phyloP scores from a whole-genome alignment of 176 grass and related monocot genomes.

The Triticum timopheevii region DNA sequence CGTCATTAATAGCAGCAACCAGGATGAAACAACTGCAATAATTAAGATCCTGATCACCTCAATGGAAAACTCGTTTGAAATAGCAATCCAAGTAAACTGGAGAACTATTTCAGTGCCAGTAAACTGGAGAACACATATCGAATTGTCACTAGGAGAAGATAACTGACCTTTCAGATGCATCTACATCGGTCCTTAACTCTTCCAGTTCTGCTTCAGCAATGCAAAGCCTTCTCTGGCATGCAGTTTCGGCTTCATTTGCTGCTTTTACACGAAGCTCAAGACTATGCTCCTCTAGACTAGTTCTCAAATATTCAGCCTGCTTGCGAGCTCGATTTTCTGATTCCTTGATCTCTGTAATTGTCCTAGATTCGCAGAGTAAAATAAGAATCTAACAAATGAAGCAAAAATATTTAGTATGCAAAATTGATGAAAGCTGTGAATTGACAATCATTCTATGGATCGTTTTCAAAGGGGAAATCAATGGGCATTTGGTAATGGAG shows the following conservation, averaged over 20 bases:
- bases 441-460: neutral
- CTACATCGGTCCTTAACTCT: slow-evolving; percentile 64
- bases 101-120: neutral
- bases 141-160: slow-evolving; percentile 30
- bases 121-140: neutral
- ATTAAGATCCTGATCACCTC: neutral
- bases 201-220: slow-evolving; percentile 77
- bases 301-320: slow-evolving; percentile 72
- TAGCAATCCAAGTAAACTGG: neutral
- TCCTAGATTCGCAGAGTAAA: slow-evolving; percentile 49
- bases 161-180: slow-evolving; percentile 84
- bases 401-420: neutral
- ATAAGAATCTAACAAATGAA: slow-evolving; percentile 22
- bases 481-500: neutral
- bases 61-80: slow-evolving; percentile 10
- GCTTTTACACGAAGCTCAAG: slow-evolving; percentile 96
- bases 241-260: slow-evolving; percentile 95
- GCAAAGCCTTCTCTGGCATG: slow-evolving; percentile 86
- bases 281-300: slow-evolving; percentile 68
- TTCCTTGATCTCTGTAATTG: slow-evolving; percentile 77
- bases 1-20: neutral
- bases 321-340: slow-evolving; percentile 74
- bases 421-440: slow-evolving; percentile 23
- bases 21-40: neutral
- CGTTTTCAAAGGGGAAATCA: neutral